Conservation (phyloP, 176 grass and related monocot species). For the Zea mays region DNA sequence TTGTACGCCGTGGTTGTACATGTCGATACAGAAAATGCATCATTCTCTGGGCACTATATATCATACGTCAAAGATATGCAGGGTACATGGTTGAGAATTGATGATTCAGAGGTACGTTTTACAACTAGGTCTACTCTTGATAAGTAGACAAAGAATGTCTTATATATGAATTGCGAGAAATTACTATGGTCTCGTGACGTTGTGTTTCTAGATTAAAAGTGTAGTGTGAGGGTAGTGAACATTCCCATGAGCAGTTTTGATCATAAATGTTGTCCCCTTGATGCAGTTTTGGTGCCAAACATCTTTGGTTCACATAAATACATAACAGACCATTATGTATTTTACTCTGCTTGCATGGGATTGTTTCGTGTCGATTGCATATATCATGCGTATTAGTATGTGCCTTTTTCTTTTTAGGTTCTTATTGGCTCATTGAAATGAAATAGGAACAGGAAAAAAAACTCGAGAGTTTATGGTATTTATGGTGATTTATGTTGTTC, state of each 20-base stretch:
- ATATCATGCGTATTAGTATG: neutral
- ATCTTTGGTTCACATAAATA: conserved; percentile 8
- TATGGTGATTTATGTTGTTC: conserved; percentile 10
- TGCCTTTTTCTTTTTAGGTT: neutral
- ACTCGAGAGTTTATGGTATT: neutral
- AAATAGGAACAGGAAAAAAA: neutral
- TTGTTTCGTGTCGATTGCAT: neutral
- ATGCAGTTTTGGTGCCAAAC: conserved; percentile 23
- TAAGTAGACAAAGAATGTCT: conserved; percentile 23
- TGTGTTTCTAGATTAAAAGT: conserved; percentile 7
- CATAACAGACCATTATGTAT: conserved; percentile 5
- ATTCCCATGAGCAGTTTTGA: neutral
- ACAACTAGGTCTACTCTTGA: conserved; percentile 11
- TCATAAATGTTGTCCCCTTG: neutral
- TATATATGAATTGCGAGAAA: conserved; percentile 15
- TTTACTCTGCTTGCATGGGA: neutral
- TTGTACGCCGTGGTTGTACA: conserved; percentile 96
- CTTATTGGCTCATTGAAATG: neutral
- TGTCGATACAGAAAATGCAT: conserved; percentile 90
- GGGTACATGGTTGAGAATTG: conserved; percentile 95
- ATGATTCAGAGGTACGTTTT: conserved; percentile 86
- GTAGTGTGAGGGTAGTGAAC: conserved; percentile 4
- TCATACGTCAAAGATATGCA: conserved; percentile 97
- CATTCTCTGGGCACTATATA: conserved; percentile 94
- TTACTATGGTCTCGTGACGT: conserved; percentile 2